Evolutionary conservation across 1,284 basidiomycete genomes (phyloP).

Genomic region (Ceratobasidium theobromae): DNA sequence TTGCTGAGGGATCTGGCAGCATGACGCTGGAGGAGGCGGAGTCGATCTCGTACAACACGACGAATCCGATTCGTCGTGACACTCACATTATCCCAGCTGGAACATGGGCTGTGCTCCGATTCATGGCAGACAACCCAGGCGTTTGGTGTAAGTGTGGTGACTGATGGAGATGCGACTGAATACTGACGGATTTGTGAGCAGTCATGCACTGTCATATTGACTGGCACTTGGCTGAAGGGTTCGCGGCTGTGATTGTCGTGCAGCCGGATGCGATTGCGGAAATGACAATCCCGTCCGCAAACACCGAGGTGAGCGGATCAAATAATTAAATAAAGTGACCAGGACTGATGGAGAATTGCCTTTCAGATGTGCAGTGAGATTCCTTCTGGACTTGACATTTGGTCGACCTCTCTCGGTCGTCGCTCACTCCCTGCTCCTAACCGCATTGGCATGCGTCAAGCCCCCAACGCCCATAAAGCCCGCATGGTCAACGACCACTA

Average conservation of each 20-base stretch:
- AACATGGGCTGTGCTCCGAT: constrained; percentile 39
- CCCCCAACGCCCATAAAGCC: neutral
- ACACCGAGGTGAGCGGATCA: neutral
- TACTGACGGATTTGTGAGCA: neutral
- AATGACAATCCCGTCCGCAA: constrained; percentile 11
- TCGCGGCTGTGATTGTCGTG: constrained; percentile 17
- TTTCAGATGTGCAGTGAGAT: constrained; percentile 20
- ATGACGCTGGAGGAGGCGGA: constrained; percentile 21
- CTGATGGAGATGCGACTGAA: neutral
- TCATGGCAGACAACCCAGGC: constrained; percentile 40
- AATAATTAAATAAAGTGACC: neutral
- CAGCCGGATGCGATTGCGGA: constrained; percentile 10
- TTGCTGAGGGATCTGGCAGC: constrained; percentile 39
- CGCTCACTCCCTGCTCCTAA: neutral
- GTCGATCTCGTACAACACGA: constrained; percentile 35
- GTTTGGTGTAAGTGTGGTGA: constrained; percentile 21
- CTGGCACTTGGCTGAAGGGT: constrained; percentile 22
- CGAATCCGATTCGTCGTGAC: constrained; percentile 41
- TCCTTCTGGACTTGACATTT: neutral
- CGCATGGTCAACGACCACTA: neutral
- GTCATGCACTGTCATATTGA: constrained; percentile 30
- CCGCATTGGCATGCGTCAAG: neutral
- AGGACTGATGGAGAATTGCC: neutral
- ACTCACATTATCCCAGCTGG: constrained; percentile 39
- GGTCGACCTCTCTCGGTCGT: constrained; percentile 22